Conservation (phyloP, 1,284 basidiomycete genomes). For the Waitea zeae region DNA sequence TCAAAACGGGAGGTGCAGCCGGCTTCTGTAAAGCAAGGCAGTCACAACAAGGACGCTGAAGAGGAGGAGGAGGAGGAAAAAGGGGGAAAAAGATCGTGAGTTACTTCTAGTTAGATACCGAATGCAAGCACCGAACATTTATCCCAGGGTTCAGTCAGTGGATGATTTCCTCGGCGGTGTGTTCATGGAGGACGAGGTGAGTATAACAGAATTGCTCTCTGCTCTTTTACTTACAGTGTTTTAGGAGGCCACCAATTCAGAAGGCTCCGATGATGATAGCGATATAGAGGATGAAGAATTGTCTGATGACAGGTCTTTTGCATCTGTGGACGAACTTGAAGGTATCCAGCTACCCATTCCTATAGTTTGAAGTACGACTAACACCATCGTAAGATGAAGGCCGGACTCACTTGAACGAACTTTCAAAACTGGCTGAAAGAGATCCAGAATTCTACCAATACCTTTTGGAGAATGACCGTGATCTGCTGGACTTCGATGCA, state of each 20-base stretch:
- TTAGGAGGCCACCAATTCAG: slow-evolving; percentile 12
- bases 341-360: slow-evolving; percentile 19
- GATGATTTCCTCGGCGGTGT: slow-evolving; percentile 68
- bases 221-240: slow-evolving; percentile 7
- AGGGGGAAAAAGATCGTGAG: background rate
- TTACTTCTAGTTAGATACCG: slow-evolving; percentile 26
- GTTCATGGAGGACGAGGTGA: slow-evolving; percentile 54
- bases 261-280: slow-evolving; percentile 19
- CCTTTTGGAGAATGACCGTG: slow-evolving; percentile 87
- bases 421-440: slow-evolving; percentile 86
- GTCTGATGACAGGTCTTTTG: slow-evolving; percentile 56
- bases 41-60: slow-evolving; percentile 10
- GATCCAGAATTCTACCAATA: slow-evolving; percentile 99
- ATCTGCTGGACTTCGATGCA: slow-evolving; percentile 67
- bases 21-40: background rate
- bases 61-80: slow-evolving; percentile 19
- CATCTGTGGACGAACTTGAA: slow-evolving; percentile 60
- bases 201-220: slow-evolving; percentile 20
- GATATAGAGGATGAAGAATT: slow-evolving; percentile 29
- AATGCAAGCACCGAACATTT: no score
- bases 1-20: slow-evolving; percentile 22
- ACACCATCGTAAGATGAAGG: slow-evolving; percentile 37
- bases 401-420: slow-evolving; percentile 55
- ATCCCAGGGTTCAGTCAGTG: no score
- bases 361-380: background rate